A percentile compares a stretch with the other conserved stretches of the same genome.
These are phyloP conservation scores for Oryza officinalis DNA, from an alignment of 176 grass and related monocot species.

Conservation along the genomic window DNA sequence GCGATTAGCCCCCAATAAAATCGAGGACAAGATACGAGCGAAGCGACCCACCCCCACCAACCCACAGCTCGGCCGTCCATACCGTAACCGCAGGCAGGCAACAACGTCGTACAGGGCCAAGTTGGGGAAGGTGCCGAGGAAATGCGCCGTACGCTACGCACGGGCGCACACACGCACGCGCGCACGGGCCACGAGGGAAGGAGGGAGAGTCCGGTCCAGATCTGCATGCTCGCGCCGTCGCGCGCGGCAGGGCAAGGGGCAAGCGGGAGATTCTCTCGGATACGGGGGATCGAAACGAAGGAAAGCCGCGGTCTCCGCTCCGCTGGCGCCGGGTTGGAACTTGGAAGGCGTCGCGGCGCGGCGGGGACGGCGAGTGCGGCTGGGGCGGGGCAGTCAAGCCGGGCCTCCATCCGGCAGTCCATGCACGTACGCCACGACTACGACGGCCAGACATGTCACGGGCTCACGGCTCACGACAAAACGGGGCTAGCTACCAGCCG, in stretches of 20 bases:
- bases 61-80: not conserved
- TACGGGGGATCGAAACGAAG: not conserved
- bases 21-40: no score
- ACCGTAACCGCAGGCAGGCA: not conserved
- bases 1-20: no score
- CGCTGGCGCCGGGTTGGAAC: slow-evolving; percentile 26
- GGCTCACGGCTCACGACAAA: slow-evolving; percentile 6
- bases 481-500: not conserved
- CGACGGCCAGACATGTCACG: not conserved
- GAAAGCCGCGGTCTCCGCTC: no score
- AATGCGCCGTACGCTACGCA: not conserved
- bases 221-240: not conserved
- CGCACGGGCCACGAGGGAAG: not conserved
- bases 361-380: not conserved
- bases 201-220: not conserved
- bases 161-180: not conserved
- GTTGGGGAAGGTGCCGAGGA: not conserved
- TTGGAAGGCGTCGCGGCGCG: not conserved
- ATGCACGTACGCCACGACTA: no score
- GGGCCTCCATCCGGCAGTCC: no score
- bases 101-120: not conserved
- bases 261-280: slow-evolving; percentile 26
- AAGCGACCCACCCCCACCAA: no score
- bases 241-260: not conserved
- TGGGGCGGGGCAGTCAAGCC: no score